Conservation (phyloP, 805 yeast genomes). For the Candida michaelii region DNA sequence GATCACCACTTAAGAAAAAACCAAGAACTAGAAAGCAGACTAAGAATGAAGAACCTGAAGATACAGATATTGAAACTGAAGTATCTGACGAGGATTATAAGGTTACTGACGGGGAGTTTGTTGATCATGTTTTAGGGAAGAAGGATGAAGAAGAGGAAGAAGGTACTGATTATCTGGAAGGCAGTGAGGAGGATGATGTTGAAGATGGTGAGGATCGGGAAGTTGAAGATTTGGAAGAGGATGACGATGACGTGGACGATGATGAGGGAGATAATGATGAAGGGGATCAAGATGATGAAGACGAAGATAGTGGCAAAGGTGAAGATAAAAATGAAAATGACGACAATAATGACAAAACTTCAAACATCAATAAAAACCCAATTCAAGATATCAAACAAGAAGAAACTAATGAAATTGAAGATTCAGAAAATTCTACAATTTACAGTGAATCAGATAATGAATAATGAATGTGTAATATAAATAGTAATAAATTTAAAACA, state of each 20-base stretch:
- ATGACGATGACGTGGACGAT: slow-evolving; percentile 4
- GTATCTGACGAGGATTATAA: slow-evolving; percentile 4
- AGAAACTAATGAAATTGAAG: not conserved
- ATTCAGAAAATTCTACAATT: slow-evolving; percentile 1
- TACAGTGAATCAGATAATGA: slow-evolving; percentile 1
- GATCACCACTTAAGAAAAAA: not conserved
- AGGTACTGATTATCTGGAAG: not conserved
- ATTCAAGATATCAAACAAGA: slow-evolving; percentile 4
- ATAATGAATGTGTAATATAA: not conserved
- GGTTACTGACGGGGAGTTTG: slow-evolving; percentile 3
- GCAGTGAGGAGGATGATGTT: not conserved
- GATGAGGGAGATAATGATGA: slow-evolving; percentile 3
- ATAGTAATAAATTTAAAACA: not conserved
- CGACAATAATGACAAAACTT: not conserved
- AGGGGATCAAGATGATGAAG: slow-evolving; percentile 1
- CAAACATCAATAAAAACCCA: not conserved
- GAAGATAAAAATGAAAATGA: slow-evolving; percentile 6
- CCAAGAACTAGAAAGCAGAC: not conserved
- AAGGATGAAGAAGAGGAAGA: slow-evolving; percentile 1
- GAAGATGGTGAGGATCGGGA: not conserved
- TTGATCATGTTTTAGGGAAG: slow-evolving; percentile 3
- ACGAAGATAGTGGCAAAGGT: slow-evolving; percentile 1
- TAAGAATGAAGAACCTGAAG: slow-evolving; percentile 1
- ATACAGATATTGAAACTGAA: slow-evolving; percentile 3
- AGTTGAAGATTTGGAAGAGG: not conserved